Conservation (phyloP, 495 filamentous ascomycete species). For the Cetradonia linearis region DNA sequence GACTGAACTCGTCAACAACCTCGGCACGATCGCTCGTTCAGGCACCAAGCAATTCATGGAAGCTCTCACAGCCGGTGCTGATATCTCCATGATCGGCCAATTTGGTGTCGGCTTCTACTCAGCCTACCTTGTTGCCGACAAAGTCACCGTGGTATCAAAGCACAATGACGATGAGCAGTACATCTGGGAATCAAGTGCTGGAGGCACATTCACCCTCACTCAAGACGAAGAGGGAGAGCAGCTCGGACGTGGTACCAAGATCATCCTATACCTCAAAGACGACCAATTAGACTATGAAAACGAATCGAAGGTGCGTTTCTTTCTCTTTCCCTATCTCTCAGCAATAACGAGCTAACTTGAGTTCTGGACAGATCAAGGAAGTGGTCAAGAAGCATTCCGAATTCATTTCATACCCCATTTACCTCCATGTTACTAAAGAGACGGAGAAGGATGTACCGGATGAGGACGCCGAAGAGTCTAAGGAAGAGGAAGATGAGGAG, state of each 20-base stretch:
- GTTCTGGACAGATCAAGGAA: conserved; percentile 99
- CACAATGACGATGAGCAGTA: conserved; percentile 99
- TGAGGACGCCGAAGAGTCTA: conserved; percentile 78
- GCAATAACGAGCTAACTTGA: conserved; percentile 47
- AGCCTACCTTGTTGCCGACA: conserved; percentile 96
- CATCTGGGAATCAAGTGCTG: conserved; percentile 96
- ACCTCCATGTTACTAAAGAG: conserved; percentile 98
- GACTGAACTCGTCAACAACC: conserved; percentile 99
- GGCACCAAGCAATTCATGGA: conserved; percentile 99
- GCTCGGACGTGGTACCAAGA: conserved; percentile 91
- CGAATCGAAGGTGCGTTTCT: neutral
- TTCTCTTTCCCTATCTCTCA: neutral
- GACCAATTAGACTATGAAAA: conserved; percentile 60
- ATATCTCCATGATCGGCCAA: conserved; percentile 99
- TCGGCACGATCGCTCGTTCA: conserved; percentile 96
- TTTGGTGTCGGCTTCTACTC: conserved; percentile 99
- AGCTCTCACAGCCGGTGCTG: conserved; percentile 92
- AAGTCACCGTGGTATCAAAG: conserved; percentile 91
- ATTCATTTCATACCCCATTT: conserved; percentile 99
- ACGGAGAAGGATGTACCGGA: conserved; percentile 97
- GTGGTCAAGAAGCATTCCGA: conserved; percentile 99
- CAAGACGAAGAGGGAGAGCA: conserved; percentile 84
- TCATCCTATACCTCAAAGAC: conserved; percentile 97
- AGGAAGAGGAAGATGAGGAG: conserved; percentile 47
- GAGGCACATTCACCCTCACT: conserved; percentile 91